Conservation (phyloP, 164 flowering plant species). For the Sedum album region DNA sequence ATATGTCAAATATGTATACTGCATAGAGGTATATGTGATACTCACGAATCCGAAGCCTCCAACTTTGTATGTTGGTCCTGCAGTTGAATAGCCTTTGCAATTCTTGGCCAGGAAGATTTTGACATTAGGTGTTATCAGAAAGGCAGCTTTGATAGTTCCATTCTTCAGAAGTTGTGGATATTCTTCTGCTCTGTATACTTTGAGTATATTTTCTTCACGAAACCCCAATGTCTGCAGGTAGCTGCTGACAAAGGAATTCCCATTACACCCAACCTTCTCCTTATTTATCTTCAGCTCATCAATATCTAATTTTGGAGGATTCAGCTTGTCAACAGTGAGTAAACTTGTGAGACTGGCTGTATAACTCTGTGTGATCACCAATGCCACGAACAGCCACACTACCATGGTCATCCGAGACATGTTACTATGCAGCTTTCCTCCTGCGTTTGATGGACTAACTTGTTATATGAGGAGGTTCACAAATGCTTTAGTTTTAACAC, state of each 20-base stretch:
- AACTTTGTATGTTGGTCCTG: conserved; percentile 22
- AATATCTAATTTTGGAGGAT: conserved; percentile 14
- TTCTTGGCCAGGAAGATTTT: conserved; percentile 20
- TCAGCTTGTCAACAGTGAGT: conserved; percentile 20
- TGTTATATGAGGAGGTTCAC: background rate
- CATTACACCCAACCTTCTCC: conserved; percentile 21
- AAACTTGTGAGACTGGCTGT: conserved; percentile 26
- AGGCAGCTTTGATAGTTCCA: conserved; percentile 24
- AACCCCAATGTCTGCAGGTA: conserved; percentile 19
- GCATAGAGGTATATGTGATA: background rate
- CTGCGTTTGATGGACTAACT: conserved; percentile 11
- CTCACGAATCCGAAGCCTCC: conserved; percentile 48
- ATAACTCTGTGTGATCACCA: conserved; percentile 24
- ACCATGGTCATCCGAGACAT: conserved; percentile 23
- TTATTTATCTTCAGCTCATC: conserved; percentile 11
- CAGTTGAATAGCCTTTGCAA: conserved; percentile 20
- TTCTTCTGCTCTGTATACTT: conserved; percentile 8
- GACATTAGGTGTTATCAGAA: conserved; percentile 10
- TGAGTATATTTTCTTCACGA: conserved; percentile 12
- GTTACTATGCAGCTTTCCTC: conserved; percentile 21
- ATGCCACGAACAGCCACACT: conserved; percentile 27
- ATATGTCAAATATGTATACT: background rate
- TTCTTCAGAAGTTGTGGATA: conserved; percentile 17
- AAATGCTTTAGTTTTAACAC: background rate
- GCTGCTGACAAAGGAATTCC: conserved; percentile 13